phyloP scores from a whole-genome alignment of 176 grass and related monocot genomes.

The Thinopyrum elongatum region DNA sequence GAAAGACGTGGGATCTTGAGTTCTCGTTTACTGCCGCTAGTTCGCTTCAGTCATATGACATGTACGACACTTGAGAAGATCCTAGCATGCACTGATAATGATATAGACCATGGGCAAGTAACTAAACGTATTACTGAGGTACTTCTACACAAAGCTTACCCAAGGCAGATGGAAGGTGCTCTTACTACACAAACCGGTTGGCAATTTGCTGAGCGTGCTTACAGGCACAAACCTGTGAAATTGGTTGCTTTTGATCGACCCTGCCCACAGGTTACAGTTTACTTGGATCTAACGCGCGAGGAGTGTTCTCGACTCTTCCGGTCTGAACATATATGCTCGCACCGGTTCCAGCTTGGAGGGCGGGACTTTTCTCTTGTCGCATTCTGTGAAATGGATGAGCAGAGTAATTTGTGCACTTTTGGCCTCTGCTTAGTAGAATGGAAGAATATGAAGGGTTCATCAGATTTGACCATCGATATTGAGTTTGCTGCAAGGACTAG shows the following conservation, averaged over 20 bases:
- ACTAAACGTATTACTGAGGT: constrained; percentile 65
- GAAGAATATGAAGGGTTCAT: rapidly evolving
- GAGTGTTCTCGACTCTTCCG: constrained; percentile 63
- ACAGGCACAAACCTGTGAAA: constrained; percentile 74
- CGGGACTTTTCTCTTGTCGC: constrained; percentile 60
- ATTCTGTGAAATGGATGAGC: constrained; percentile 58
- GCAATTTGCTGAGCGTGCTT: constrained; percentile 56
- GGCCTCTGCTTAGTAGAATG: background rate
- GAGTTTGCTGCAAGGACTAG: constrained; percentile 70
- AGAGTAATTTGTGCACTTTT: constrained; percentile 56
- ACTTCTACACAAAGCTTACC: constrained; percentile 62
- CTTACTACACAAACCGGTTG: constrained; percentile 35
- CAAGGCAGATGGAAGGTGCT: constrained; percentile 43
- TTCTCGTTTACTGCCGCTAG: too few species aligned
- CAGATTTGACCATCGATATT: constrained; percentile 49
- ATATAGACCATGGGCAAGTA: background rate
- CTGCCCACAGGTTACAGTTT: constrained; percentile 66
- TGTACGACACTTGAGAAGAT: too few species aligned
- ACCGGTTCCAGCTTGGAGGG: constrained; percentile 59
- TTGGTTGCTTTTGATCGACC: constrained; percentile 74
- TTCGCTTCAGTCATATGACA: too few species aligned
- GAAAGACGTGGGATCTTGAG: too few species aligned
- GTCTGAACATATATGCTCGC: constrained; percentile 44
- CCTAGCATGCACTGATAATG: too few species aligned
- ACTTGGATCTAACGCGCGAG: constrained; percentile 71